Evolutionary conservation across 345 rosid species (phyloP).

Genomic region (Syzygium aqueum): DNA sequence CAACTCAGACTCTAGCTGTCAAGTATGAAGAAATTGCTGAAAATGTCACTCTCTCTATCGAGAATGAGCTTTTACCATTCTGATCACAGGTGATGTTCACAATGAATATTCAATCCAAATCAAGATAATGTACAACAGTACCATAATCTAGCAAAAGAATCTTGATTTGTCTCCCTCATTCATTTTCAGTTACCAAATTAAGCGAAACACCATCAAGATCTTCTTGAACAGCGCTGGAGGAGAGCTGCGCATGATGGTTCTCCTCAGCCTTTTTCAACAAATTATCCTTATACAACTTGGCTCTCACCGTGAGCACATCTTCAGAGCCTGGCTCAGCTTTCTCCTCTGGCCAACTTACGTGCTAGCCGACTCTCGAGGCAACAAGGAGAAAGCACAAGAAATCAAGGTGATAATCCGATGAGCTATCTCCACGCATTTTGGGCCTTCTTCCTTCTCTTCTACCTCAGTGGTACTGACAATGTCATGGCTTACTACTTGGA

Average conservation of each 20-base stretch:
- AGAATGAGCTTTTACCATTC: background rate
- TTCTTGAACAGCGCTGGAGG: background rate
- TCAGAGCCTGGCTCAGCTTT: background rate
- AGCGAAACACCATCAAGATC: background rate
- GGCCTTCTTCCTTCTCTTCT: background rate
- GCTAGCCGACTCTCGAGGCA: background rate
- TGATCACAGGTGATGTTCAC: background rate
- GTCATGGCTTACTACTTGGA: background rate
- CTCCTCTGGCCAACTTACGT: background rate
- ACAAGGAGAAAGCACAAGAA: background rate
- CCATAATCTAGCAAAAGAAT: background rate
- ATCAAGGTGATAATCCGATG: background rate
- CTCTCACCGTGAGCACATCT: background rate
- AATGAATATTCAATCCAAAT: background rate
- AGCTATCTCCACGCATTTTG: background rate
- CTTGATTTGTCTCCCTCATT: background rate
- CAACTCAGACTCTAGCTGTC: background rate
- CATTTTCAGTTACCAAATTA: background rate
- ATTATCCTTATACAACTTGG: background rate
- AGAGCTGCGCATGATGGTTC: background rate
- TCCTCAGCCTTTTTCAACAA: background rate
- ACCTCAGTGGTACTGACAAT: background rate
- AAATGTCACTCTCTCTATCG: background rate
- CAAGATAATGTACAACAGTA: background rate
- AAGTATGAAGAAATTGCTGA: background rate